Evolutionary conservation across 306 rosid species (phyloP), one percentile per base, ranked within the genome.

Genomic region (Quillaja saponaria): DNA sequence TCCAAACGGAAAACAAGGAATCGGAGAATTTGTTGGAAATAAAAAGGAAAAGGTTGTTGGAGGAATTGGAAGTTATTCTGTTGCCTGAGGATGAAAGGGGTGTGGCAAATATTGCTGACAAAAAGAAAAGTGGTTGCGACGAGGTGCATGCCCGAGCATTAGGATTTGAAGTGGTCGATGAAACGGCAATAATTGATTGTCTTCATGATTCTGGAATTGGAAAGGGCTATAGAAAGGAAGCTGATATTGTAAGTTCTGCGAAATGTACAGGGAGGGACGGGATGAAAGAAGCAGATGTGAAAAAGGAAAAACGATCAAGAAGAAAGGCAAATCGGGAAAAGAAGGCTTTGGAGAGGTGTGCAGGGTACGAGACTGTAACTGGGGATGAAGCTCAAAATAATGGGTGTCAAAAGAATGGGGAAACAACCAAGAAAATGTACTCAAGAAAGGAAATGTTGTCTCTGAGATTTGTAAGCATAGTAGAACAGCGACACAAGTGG

Each of bases 141-240:
- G 6, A 47, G 51, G 41, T 34, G 58, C 51, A 60, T 20, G 48
- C 74, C 10, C 46, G 73, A 45, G 66, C 80, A 18, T 50, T 79
- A 54, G 83, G 76, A 71, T 63, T 88, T 56, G 77, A 88, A 71
- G 88, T 91, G 1, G 75, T 91, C 34, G 97, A 91, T 58, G 95
- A 91, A 34, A 91, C 96, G 4, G 97, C 97, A 13, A 49, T 91
- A 76, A 78, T 91, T 4, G 86, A 79, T 7, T 33, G 77, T 21
- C 18, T 75, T 41, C 51, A 63, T 31, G 54, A 49, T 31, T 15
- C 59, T 20, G 57, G 47, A 50, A 60, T 39, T 25, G 60, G 62
- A 34, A 49, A 61, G 49, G 76, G n/a, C n/a, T n/a, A n/a, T n/a
- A n/a, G n/a, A n/a, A n/a, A n/a, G n/a, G n/a, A 69, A 49, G 4